A percentile compares a stretch with the other conserved stretches of the same genome.
Conservation (phyloP, 2,329 filamentous ascomycete species). For the Pleurostoma richardsiae region DNA sequence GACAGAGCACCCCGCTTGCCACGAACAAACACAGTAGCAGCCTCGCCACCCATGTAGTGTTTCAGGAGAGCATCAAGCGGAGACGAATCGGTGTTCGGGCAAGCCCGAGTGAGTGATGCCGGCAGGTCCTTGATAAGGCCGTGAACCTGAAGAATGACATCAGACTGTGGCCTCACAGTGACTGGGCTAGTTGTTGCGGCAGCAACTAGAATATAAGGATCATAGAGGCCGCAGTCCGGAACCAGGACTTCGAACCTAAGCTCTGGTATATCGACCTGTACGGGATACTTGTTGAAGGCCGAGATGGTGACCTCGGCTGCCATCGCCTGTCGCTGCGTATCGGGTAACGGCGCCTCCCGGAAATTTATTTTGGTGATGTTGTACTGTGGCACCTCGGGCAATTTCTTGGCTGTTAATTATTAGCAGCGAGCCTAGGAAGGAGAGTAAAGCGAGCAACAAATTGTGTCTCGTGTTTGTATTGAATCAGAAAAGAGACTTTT, state of each 20-base stretch:
- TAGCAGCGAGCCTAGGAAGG: slow-evolving; percentile 7
- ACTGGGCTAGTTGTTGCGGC: slow-evolving; percentile 66
- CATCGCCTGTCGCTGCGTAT: slow-evolving; percentile 57
- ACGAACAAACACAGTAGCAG: slow-evolving; percentile 76
- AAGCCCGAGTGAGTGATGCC: slow-evolving; percentile 64
- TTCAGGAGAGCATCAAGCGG: slow-evolving; percentile 79
- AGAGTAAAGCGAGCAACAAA: slow-evolving; percentile 8
- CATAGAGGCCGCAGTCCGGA: slow-evolving; percentile 67
- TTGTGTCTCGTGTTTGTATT: slow-evolving; percentile 14
- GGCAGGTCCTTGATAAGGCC: slow-evolving; percentile 72
- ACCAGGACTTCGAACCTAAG: slow-evolving; percentile 83
- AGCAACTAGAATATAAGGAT: slow-evolving; percentile 74
- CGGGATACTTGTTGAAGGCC: slow-evolving; percentile 70
- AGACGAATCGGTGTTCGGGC: slow-evolving; percentile 72
- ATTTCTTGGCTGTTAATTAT: slow-evolving; percentile 51
- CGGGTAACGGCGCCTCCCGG: slow-evolving; percentile 57
- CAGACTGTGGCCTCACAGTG: slow-evolving; percentile 60
- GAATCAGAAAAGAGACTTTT: slow-evolving; percentile 40
- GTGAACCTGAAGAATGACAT: slow-evolving; percentile 64
- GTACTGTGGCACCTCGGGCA: slow-evolving; percentile 76
- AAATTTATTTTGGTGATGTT: slow-evolving; percentile 78
- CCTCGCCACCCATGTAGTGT: slow-evolving; percentile 74
- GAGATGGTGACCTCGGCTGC: slow-evolving; percentile 72
- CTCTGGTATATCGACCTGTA: slow-evolving; percentile 71
- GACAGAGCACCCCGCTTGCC: slow-evolving; percentile 64